phyloP scores from a whole-genome alignment of 768 basidiomycete genomes.

The Lepiota brunneoincarnata region DNA sequence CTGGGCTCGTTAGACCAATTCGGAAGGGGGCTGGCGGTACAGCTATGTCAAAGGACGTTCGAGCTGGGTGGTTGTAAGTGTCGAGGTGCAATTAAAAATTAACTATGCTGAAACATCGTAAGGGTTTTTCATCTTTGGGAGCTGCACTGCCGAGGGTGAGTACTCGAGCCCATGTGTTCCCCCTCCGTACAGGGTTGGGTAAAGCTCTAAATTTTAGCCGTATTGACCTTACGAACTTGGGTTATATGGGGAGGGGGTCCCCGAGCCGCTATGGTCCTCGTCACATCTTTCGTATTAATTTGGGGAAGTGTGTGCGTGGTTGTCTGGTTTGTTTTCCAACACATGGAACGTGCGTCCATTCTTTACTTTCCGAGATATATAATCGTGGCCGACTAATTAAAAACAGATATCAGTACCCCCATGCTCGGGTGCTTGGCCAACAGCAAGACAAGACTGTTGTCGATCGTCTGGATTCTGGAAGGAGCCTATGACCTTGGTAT shows the following conservation, averaged over 20 bases:
- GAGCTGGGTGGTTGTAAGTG: not conserved
- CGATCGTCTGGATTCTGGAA: not conserved
- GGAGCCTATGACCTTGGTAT: conserved; percentile 1
- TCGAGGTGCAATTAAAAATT: not conserved
- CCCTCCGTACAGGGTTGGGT: not conserved
- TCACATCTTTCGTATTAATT: not conserved
- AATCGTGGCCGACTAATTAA: not conserved
- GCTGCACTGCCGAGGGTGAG: not conserved
- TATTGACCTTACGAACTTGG: conserved; percentile 7
- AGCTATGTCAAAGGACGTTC: not conserved
- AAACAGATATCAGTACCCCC: not conserved
- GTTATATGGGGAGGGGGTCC: not conserved
- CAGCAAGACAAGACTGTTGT: not conserved
- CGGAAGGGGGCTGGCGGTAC: not conserved
- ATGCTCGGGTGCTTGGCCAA: not conserved
- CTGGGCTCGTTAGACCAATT: not conserved
- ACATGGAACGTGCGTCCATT: not conserved
- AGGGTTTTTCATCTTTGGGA: not conserved
- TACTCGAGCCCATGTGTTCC: not conserved
- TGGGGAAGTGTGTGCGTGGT: not conserved
- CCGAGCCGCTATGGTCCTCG: not conserved
- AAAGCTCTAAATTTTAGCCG: not conserved
- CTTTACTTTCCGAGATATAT: too few species aligned
- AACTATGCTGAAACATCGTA: not conserved
- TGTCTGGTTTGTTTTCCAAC: not conserved